Base-by-base conservation (phyloP, 2,329 filamentous ascomycete genomes). In the Sporothrix variecibatus region DNA sequence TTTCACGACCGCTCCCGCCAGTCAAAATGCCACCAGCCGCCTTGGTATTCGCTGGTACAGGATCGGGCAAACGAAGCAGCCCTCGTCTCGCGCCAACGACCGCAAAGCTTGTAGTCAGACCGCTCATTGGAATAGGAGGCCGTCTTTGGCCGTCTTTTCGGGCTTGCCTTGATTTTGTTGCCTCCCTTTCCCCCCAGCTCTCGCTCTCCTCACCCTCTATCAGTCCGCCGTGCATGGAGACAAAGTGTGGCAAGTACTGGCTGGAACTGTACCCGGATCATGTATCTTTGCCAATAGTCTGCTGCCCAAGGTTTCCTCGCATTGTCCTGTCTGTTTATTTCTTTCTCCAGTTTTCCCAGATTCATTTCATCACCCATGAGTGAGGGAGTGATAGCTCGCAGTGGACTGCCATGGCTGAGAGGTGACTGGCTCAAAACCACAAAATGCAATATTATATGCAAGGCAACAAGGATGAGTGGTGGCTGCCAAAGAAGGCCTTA, bases 81-180 rank as follows among this genome's bases (percentile, higher is more conserved):
- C 15, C 11, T 26, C 11, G n/a, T 43, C 11, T 26, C n/a, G n/a
- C 62, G 23, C 62, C 38, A 46, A 67, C 62, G 6, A 67, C 6
- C 12, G 38, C 38, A 67, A 67, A 28, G 38, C 23, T 28, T 43
- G 23, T 28, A 40, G 51, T 51, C 71, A 65, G 71, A 72, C 58
- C 71, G 71, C 71, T 72, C 40, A 40, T 72, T 56, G 53, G 40
- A 15, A 12, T 56, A 3, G 51, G 12, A 1, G 23, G 12, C 49
- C 28, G 20, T 38, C 3, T 23, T 15, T 31, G 28, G 23, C 17
- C 40, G 26, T n/a, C 9, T 28, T 26, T 53, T 23, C 26, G 8
- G 12, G 40, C 40, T 43, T 43, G 40, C 43, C 43, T 49, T 49
- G 43, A 49, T 17, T 20, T 69, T 69, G 12, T 46, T 56, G 3